A percentile compares a stretch with the other conserved stretches of the same genome.
These are phyloP conservation scores for Termitomyces sp. DNA, from an alignment of 768 basidiomycete species.

Conservation along the genomic window DNA sequence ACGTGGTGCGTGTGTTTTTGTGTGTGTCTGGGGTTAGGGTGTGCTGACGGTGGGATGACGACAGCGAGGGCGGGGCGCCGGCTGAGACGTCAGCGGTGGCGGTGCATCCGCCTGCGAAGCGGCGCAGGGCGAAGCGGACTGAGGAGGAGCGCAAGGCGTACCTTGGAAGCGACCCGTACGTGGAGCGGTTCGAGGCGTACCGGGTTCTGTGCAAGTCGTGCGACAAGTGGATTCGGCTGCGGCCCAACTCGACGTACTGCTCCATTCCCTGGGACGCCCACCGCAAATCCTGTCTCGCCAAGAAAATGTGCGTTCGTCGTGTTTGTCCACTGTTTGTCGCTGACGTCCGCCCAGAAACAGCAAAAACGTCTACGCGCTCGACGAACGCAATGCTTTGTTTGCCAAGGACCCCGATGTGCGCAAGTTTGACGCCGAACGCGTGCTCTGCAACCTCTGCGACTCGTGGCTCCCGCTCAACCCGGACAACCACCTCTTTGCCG, in stretches of 20 bases:
- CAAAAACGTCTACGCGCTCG: slow-evolving; percentile 54
- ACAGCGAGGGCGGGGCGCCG: too few species aligned
- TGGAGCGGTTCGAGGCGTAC: slow-evolving; percentile 78
- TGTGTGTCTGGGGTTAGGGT: too few species aligned
- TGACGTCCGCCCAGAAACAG: slow-evolving; percentile 20
- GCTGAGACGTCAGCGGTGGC: neutral
- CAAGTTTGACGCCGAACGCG: slow-evolving; percentile 69
- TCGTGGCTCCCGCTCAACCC: slow-evolving; percentile 58
- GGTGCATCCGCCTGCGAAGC: slow-evolving; percentile 43
- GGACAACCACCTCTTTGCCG: slow-evolving; percentile 55
- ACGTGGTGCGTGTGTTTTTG: slow-evolving; percentile 39
- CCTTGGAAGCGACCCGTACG: slow-evolving; percentile 65
- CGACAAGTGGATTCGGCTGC: slow-evolving; percentile 83
- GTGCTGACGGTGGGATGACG: too few species aligned
- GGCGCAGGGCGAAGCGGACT: slow-evolving; percentile 69
- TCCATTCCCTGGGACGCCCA: slow-evolving; percentile 89
- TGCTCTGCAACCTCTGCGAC: slow-evolving; percentile 67
- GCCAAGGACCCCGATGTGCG: slow-evolving; percentile 66
- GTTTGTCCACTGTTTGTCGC: neutral
- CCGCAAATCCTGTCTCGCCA: slow-evolving; percentile 75
- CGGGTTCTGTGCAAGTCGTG: slow-evolving; percentile 75
- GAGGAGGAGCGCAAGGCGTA: slow-evolving; percentile 77
- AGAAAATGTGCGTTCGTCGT: slow-evolving; percentile 54
- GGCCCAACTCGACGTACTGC: slow-evolving; percentile 83
- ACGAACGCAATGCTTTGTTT: slow-evolving; percentile 55